Percentiles rank a stretch among this genome's conserved stretches.
Evolutionary conservation across 1,139 yeast genomes (phyloP).

Genomic region (Kodamaea suecica): DNA sequence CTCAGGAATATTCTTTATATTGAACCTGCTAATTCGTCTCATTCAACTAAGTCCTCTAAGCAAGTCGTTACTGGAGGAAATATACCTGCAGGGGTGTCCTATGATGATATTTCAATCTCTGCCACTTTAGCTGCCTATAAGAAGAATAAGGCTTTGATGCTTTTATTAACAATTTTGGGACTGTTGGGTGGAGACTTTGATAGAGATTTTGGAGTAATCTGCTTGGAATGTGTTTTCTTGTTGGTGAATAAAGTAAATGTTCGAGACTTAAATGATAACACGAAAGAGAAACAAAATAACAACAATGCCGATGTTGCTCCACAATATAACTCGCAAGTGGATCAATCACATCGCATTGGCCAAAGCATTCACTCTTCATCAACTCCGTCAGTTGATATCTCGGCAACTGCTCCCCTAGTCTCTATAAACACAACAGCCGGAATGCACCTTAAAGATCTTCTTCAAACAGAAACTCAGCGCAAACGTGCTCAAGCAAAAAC

Average conservation of each 20-base stretch:
- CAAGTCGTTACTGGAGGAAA: slow-evolving; percentile 29
- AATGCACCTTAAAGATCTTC: slow-evolving; percentile 49
- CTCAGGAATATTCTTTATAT: slow-evolving; percentile 74
- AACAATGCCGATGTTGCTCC: background rate
- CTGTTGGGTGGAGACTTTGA: slow-evolving; percentile 65
- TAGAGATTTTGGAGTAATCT: slow-evolving; percentile 55
- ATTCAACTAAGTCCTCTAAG: slow-evolving; percentile 40
- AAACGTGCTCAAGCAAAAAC: slow-evolving; percentile 49
- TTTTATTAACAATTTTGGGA: slow-evolving; percentile 65
- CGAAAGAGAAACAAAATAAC: slow-evolving; percentile 7
- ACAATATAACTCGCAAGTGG: no score
- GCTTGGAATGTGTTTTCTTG: slow-evolving; percentile 69
- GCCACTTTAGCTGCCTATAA: slow-evolving; percentile 57
- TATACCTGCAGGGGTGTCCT: slow-evolving; percentile 52
- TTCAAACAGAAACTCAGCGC: slow-evolving; percentile 56
- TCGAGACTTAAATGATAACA: slow-evolving; percentile 10
- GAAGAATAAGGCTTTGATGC: slow-evolving; percentile 66
- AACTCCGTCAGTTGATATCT: slow-evolving; percentile 8
- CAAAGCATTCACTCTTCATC: slow-evolving; percentile 3
- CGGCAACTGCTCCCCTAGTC: slow-evolving; percentile 16
- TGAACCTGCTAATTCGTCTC: slow-evolving; percentile 59
- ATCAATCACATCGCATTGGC: no score
- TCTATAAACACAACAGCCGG: slow-evolving; percentile 28
- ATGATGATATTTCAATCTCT: slow-evolving; percentile 68
- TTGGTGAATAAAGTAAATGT: slow-evolving; percentile 54